Conservation (phyloP, 2,329 filamentous ascomycete genomes). For the Diaporthe vaccinii region DNA sequence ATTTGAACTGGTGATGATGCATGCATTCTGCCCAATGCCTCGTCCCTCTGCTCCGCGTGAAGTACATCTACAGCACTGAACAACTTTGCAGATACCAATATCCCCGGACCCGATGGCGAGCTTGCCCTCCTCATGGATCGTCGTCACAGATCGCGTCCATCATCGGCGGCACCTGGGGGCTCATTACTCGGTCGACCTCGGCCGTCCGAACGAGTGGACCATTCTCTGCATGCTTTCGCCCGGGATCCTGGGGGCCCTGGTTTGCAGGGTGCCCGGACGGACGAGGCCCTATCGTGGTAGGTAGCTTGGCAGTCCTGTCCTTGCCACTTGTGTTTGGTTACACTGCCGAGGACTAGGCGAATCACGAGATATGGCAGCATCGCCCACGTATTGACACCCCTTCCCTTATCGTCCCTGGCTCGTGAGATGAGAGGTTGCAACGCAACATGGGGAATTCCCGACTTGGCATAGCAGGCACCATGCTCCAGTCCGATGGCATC, state of each 20-base stretch:
- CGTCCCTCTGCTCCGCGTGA: not conserved
- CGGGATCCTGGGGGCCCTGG: not conserved
- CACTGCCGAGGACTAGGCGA: conserved; percentile 20
- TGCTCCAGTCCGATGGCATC: not conserved
- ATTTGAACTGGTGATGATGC: conserved; percentile 5
- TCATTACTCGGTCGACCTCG: conserved; percentile 25
- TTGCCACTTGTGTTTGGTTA: conserved; percentile 10
- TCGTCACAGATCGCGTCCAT: not conserved
- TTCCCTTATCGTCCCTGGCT: conserved; percentile 23
- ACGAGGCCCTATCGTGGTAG: conserved; percentile 10
- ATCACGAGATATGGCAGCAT: conserved; percentile 31
- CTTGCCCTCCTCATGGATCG: not conserved
- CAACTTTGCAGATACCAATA: not conserved
- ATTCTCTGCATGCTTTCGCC: not conserved
- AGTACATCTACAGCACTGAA: not conserved
- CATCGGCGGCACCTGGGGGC: not conserved
- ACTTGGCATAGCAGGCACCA: conserved; percentile 14
- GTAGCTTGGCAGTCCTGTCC: not conserved
- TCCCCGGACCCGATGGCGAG: not conserved
- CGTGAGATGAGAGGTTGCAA: conserved; percentile 2
- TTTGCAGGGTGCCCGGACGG: not conserved
- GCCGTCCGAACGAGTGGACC: conserved; percentile 18
- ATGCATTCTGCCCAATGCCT: not conserved
- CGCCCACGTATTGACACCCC: not conserved
- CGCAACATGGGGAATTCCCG: conserved; percentile 11